Base-by-base conservation (phyloP, 352 stramenopile species). In the Phytophthora brassicae region DNA sequence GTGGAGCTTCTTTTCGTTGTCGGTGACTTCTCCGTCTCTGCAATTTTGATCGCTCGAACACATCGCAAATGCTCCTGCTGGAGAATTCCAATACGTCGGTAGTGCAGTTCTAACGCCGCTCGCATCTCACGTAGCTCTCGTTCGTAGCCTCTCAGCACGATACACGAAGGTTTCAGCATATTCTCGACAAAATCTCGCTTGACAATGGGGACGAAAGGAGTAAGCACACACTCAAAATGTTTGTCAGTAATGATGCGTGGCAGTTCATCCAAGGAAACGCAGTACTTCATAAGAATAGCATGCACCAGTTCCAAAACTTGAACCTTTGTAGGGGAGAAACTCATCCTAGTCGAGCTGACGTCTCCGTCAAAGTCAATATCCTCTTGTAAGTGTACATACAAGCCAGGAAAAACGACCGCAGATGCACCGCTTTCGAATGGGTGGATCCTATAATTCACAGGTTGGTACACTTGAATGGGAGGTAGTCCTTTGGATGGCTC, bases 301-400 rank as follows among this genome's bases (percentile, higher is more conserved):
- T 88, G 73, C 2, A 90, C 36, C 13, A 79, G 9, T 22, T 80
- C 70, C 19, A 86, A 68, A 6, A 85, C 55, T 20, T 76, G 56
- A 0, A 26, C 41, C 41, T 85, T 75, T 6, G 62, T 43, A n/a
- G 79, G 78, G 0, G 6, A 17, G 3, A 81, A 38, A 33, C 56
- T 31, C 46, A 85, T 68, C 22, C 41, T 33, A 12, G 55, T n/a
- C 5, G 49, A 56, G 28, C 50, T 64, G 20, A 66, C 65, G 41
- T 56, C 39, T 56, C 64, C 56, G 13, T 54, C 51, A 20, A 78
- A 80, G 23, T 64, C 12, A 1, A 68, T 56, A 28, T 64, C 42
- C 13, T 74, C 55, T 31, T 60, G 26, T 13, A 75, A 23, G 2
- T 20, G 35, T 9, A 66, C 24, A 22, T 79, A 86, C 29, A 73